These are phyloP conservation scores for Lachancea fermentati DNA, from an alignment of 805 yeast species.

Conservation along the genomic window DNA sequence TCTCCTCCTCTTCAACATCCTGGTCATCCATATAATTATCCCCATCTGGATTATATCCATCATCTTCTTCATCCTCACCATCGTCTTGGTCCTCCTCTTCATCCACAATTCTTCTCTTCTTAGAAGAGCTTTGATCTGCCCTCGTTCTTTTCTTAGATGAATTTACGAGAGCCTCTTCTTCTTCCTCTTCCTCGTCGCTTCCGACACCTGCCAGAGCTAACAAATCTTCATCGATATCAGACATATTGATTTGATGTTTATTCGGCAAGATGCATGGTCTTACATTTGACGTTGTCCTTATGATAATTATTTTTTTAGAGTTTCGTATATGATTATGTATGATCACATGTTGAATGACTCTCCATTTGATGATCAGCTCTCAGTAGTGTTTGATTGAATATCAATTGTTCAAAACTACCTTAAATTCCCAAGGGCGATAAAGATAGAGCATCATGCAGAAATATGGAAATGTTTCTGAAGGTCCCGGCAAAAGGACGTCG, in stretches of 20 bases:
- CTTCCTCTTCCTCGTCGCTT: constrained; percentile 39
- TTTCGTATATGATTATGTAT: too few species aligned
- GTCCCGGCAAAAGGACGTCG: constrained; percentile 6
- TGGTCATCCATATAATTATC: constrained; percentile 30
- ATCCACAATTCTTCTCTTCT: constrained; percentile 32
- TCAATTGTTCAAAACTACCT: neutral
- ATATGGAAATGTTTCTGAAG: neutral
- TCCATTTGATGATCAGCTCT: too few species aligned
- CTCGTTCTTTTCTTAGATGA: constrained; percentile 23
- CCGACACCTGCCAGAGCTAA: constrained; percentile 88
- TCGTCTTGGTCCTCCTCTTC: constrained; percentile 33
- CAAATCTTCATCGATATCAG: constrained; percentile 91
- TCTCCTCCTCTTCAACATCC: constrained; percentile 38
- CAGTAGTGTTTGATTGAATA: too few species aligned
- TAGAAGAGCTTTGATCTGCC: constrained; percentile 29
- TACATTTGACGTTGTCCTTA: too few species aligned
- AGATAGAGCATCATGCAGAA: neutral
- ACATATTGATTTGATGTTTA: constrained; percentile 39
- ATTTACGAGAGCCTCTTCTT: constrained; percentile 26
- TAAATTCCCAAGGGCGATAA: neutral
- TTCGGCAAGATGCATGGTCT: too few species aligned
- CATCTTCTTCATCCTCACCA: constrained; percentile 37
- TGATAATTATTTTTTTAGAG: too few species aligned
- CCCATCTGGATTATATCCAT: constrained; percentile 35
- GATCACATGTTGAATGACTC: too few species aligned